Percentiles rank a stretch among this genome's conserved stretches.
Conservation (phyloP, 139 green algal species). For the Nannochloris sp. region DNA sequence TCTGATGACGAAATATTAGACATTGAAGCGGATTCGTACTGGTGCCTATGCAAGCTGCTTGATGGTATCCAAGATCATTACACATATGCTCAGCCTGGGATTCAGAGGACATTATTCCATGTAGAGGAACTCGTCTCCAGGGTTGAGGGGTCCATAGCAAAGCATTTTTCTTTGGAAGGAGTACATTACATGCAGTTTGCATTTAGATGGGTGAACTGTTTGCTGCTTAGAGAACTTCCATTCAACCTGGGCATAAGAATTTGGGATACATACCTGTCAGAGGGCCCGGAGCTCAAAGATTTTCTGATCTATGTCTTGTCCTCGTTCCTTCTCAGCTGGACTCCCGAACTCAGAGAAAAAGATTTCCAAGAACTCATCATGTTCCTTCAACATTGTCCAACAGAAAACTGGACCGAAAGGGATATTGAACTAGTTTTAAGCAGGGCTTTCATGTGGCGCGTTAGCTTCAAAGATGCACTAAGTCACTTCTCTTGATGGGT, state of each 20-base stretch:
- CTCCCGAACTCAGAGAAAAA: constrained; percentile 40
- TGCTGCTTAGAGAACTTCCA: constrained; percentile 83
- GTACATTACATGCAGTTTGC: constrained; percentile 97
- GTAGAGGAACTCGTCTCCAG: constrained; percentile 70
- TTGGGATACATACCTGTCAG: constrained; percentile 91
- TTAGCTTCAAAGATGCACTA: constrained; percentile 61
- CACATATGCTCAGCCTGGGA: constrained; percentile 93
- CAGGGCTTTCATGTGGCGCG: constrained; percentile 68
- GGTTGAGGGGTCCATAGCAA: constrained; percentile 39
- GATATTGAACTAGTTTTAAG: constrained; percentile 78
- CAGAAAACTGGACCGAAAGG: constrained; percentile 55
- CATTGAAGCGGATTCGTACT: constrained; percentile 95
- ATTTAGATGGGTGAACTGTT: constrained; percentile 97
- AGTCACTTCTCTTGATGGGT: constrained; percentile 44
- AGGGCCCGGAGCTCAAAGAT: constrained; percentile 60
- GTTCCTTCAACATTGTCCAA: constrained; percentile 54
- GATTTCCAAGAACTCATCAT: constrained; percentile 61
- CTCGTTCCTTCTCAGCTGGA: constrained; percentile 69
- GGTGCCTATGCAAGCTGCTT: constrained; percentile 84
- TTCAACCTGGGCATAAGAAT: constrained; percentile 64
- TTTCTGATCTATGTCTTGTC: constrained; percentile 74
- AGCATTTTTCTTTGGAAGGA: constrained; percentile 69
- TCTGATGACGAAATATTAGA: constrained; percentile 55
- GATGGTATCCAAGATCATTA: constrained; percentile 91
- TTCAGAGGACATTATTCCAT: constrained; percentile 83